Base-by-base conservation (phyloP, 2,329 filamentous ascomycete species). In the Saccharata proteae region DNA sequence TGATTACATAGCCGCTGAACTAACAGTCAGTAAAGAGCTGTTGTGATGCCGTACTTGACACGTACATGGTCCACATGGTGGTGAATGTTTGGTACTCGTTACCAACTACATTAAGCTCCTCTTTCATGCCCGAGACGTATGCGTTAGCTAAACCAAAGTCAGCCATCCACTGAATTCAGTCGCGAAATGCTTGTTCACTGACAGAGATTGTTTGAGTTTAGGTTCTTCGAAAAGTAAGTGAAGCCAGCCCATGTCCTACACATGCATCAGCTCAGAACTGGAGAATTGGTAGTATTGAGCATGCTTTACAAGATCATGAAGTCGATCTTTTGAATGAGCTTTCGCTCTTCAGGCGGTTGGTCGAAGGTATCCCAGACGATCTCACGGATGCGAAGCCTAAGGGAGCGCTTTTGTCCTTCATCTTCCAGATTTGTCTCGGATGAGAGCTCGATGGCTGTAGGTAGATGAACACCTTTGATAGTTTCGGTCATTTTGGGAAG, bases 11-110 rank as follows among this genome's bases (percentile, higher is more conserved):
- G 15, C 29, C 29, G 4, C 29, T 31, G 15, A 7, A 4, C 5
- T 1, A 4, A 11, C 2, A 14, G 6, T 31, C 16, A 31, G 29
- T 13, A 2, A 13, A 3, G 3, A 10, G 4, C 7, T 8, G 13
- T 9, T 6, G 9, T 10, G 1, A 2, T 13, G n/a, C 4, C 5
- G 13, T 15, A 4, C 10, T 11, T 5, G n/a, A n/a, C 13, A 4
- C 29, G 24, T 6, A 31, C 29, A 31, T 25, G 7, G 29, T 31
- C 29, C 29, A 31, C 29, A 31, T 31, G 16, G 29, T 31, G 10
- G 29, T 31, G 21, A 31, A 31, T 9, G 29, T 31, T 23, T 31
- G 29, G 39, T 80, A 80, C 42, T 78, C 61, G 32, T 78, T 73
- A 3, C 71, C 73, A 14, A 50, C 45, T n/a, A 57, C 43, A 4